Evolutionary conservation across 1,284 basidiomycete species (phyloP).

Genomic region (Cutaneotrichosporon sp.): DNA sequence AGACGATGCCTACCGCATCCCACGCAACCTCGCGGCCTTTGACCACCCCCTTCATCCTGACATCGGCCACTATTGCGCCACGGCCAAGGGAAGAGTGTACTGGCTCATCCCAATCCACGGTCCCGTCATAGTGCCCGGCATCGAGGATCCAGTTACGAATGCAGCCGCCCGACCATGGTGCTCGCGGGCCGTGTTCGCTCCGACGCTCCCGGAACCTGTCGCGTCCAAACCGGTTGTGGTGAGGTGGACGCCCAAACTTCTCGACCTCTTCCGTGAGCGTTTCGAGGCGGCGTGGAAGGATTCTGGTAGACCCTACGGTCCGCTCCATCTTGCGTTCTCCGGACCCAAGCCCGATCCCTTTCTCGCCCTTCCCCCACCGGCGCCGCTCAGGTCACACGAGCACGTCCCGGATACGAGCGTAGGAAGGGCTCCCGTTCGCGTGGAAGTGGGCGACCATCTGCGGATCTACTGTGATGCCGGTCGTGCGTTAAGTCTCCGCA

Average conservation of each 20-base stretch:
- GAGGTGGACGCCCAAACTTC: conserved; percentile 23
- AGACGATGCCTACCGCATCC: conserved; percentile 13
- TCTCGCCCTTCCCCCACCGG: conserved; percentile 17
- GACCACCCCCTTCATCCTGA: conserved; percentile 33
- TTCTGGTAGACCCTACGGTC: conserved; percentile 13
- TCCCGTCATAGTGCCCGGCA: conserved; percentile 27
- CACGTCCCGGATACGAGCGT: neutral
- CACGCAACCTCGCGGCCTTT: conserved; percentile 4
- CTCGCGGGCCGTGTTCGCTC: conserved; percentile 4
- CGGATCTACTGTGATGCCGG: conserved; percentile 34
- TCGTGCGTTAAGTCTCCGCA: conserved; percentile 31
- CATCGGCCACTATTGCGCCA: conserved; percentile 18
- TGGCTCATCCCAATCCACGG: conserved; percentile 42
- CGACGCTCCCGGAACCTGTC: neutral
- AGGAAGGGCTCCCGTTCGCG: conserved; percentile 7
- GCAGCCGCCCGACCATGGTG: conserved; percentile 7
- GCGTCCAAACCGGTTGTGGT: conserved; percentile 13
- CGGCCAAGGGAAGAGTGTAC: conserved; percentile 24
- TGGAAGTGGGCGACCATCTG: conserved; percentile 40
- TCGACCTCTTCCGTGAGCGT: conserved; percentile 19
- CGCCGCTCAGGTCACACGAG: conserved; percentile 6
- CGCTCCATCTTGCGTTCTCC: conserved; percentile 13
- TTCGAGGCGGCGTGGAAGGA: conserved; percentile 22
- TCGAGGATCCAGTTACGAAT: conserved; percentile 10
- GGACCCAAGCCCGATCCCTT: conserved; percentile 41